These are phyloP conservation scores for Seiridium cupressi DNA, from an alignment of 2,329 filamentous ascomycete genomes.

Conservation along the genomic window DNA sequence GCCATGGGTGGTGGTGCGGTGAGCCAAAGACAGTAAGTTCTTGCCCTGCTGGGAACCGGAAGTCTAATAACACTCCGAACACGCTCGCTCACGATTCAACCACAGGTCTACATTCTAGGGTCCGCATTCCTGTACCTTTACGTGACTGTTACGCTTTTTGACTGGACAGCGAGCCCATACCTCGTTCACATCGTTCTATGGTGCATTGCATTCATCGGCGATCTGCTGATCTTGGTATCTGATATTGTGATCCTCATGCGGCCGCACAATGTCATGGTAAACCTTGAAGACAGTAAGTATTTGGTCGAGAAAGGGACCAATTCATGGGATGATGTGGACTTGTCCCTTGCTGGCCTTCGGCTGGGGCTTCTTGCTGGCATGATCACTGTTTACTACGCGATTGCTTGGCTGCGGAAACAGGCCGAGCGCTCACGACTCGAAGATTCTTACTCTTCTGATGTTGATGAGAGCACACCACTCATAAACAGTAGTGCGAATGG, in stretches of 20 bases:
- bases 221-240: conserved; percentile 68
- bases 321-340: conserved; percentile 62
- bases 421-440: conserved; percentile 37
- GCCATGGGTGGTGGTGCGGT: conserved; percentile 29
- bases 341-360: conserved; percentile 66
- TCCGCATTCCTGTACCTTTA: conserved; percentile 86
- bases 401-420: conserved; percentile 41
- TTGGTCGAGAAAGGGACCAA: conserved; percentile 30
- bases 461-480: conserved; percentile 63
- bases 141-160: conserved; percentile 81
- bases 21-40: conserved; percentile 28
- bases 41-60: background rate
- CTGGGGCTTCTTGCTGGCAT: conserved; percentile 64
- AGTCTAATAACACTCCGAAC: background rate
- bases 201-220: conserved; percentile 69
- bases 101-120: conserved; percentile 79
- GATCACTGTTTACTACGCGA: conserved; percentile 58
- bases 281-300: conserved; percentile 38
- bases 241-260: conserved; percentile 68
- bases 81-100: background rate
- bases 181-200: conserved; percentile 78
- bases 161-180: conserved; percentile 78
- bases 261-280: conserved; percentile 62
- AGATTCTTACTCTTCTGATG: conserved; percentile 36
- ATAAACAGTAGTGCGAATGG: conserved; percentile 35